Evolutionary conservation across 345 rosid species (phyloP), one percentile per base, ranked within the genome.

Genomic region (Combretum micranthum): DNA sequence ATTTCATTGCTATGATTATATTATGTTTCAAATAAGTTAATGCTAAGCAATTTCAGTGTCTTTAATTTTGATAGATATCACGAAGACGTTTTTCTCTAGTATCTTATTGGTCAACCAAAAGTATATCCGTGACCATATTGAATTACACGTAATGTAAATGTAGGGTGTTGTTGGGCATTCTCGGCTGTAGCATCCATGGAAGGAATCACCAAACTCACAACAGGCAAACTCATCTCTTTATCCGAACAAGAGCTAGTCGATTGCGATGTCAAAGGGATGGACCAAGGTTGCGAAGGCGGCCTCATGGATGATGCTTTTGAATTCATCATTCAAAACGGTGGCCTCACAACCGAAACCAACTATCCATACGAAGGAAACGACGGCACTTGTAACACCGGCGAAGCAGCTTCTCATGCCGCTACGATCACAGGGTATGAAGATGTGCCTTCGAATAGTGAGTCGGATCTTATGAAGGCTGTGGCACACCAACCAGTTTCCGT

Each of bases 161-260:
- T 19, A 79, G 87, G 80, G 4, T 50, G 68, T 72, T 82, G 87
- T 52, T 82, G 82, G 87, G 84, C 87, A 48, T 82, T 79, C 63
- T 70, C 84, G 12, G 73, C 82, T 0, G 68, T 74, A 46, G 87
- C 82, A 58, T 80, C 82, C 4, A 63, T 70, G 16, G 82, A 82
- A 72, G 82, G 84, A 57, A 44, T 70, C 9, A 68, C 59, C n/a
- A 56, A 72, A 53, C 72, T 82, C 51, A 61, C 59, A 22, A 66
- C 53, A 0, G 72, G 87, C 12, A 74, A 67, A 20, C 64, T 82
- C n/a, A 12, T 70, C 26, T 74, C 84, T 42, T 47, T 82, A 4
- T 82, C 84, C 8, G 79, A 82, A 65, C 87, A 82, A 43, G 69
- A 79, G 22, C 84, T 79, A 3, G 45, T 79, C 23, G 87, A 79